Base-by-base conservation (phyloP, 139 green algal genomes). In the Bryopsis sp. region DNA sequence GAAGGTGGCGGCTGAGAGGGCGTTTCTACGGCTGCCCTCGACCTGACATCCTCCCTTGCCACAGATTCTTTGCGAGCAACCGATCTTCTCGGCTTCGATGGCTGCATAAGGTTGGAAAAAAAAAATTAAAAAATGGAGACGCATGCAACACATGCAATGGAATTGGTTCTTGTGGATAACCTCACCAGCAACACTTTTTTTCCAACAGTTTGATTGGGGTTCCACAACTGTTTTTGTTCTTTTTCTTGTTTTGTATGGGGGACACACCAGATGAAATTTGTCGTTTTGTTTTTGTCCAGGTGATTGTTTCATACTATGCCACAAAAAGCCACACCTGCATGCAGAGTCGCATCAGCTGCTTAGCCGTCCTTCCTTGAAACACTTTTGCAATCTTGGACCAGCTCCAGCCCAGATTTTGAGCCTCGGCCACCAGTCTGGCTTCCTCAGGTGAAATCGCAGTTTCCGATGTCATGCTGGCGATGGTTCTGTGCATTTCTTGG, bases 401-500 rank as follows among this genome's bases (percentile, higher is more conserved):
- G 33, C 7, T 33, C 59, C 59, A 67, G 24, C 59, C 59, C 59
- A 67, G 33, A 11, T 46, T 26, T 29, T 31, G 33, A 6, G 59
- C 59, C 31, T 67, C 59, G 5, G 29, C 34, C 8, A 67, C 34
- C 34, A 67, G 33, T 15, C 8, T 26, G 7, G 22, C 22, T 31
- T 67, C 59, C 34, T 67, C 59, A 29, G 39, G 28, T 33, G 59
- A 46, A 28, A 67, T 67, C 7, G n/a, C 33, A 6, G 33, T n/a
- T 29, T 67, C 59, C 5, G 6, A 15, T 47, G 59, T 67, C 59
- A 67, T 67, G n/a, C n/a, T n/a, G n/a, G n/a, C n/a, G n/a, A n/a
- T n/a, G n/a, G n/a, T n/a, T n/a, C n/a, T n/a, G n/a, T n/a, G n/a
- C n/a, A n/a, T n/a, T n/a, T n/a, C n/a, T n/a, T n/a, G n/a, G n/a